Conservation (phyloP, 75 land plant genomes). For the Azolla pinnata region DNA sequence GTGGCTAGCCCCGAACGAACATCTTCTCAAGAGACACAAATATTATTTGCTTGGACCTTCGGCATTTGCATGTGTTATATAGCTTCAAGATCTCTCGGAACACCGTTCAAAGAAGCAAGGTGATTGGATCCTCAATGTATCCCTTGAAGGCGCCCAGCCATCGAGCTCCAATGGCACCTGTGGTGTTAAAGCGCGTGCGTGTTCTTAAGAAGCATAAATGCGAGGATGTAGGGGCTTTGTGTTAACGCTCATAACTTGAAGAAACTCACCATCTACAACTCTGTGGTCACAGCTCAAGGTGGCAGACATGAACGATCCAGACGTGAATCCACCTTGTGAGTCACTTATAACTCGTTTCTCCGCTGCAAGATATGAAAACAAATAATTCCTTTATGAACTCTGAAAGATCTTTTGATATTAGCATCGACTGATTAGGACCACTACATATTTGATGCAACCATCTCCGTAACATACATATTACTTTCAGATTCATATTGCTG, state of each 20-base stretch:
- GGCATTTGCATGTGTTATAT: too few species aligned
- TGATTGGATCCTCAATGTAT: conserved; percentile 85
- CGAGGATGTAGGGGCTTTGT: too few species aligned
- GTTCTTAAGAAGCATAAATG: neutral
- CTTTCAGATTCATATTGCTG: too few species aligned
- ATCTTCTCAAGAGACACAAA: too few species aligned
- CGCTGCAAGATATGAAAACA: conserved; percentile 34
- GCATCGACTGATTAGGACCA: too few species aligned
- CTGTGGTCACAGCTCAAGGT: conserved; percentile 98
- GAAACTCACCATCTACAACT: conserved; percentile 82
- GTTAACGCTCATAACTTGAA: neutral
- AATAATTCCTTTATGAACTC: neutral
- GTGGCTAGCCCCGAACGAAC: too few species aligned
- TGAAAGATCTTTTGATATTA: too few species aligned
- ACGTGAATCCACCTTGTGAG: conserved; percentile 37
- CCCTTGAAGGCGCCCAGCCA: conserved; percentile 94
- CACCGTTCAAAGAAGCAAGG: conserved; percentile 76
- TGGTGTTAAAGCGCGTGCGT: neutral
- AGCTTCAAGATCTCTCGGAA: too few species aligned
- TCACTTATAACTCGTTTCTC: conserved; percentile 82
- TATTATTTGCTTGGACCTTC: too few species aligned
- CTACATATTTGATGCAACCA: too few species aligned
- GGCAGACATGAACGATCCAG: conserved; percentile 60
- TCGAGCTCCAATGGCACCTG: conserved; percentile 99
- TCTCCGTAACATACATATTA: too few species aligned